Percentiles rank a stretch among this genome's conserved stretches.
These are phyloP conservation scores for Aquanectria penicillioides DNA, from an alignment of 2,329 filamentous ascomycete genomes.

Conservation along the genomic window DNA sequence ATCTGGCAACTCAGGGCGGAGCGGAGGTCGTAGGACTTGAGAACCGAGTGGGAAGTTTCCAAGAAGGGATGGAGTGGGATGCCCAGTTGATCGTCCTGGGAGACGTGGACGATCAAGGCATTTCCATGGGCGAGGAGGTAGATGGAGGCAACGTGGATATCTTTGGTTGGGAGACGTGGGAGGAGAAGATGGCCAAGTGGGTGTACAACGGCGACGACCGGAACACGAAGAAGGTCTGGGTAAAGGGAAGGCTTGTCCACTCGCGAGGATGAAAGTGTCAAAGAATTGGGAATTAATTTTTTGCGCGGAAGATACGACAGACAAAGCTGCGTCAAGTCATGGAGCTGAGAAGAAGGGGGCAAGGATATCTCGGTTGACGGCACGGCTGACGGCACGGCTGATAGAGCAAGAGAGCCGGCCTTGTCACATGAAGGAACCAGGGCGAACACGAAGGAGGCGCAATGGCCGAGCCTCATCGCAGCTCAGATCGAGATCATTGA, in stretches of 20 bases:
- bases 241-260: slow-evolving; percentile 85
- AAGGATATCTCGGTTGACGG: no score
- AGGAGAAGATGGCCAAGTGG: slow-evolving; percentile 91
- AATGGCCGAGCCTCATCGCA: no score
- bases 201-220: slow-evolving; percentile 92
- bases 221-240: slow-evolving; percentile 91
- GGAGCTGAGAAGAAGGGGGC: no score
- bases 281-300: not conserved
- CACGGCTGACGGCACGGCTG: no score
- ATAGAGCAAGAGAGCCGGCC: no score
- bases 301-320: no score
- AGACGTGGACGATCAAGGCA: slow-evolving; percentile 54
- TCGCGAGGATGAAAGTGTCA: slow-evolving; percentile 45
- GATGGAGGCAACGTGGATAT: slow-evolving; percentile 79
- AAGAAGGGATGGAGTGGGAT: slow-evolving; percentile 89
- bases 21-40: slow-evolving; percentile 82
- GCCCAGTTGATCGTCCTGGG: slow-evolving; percentile 81
- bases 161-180: slow-evolving; percentile 92
- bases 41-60: slow-evolving; percentile 80
- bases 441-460: no score
- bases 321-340: no score
- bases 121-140: slow-evolving; percentile 37
- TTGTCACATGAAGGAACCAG: no score
- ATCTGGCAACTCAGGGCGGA: slow-evolving; percentile 87
- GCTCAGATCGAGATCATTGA: no score